Evolutionary conservation across 208 protist species (phyloP).

Genomic region (Crithidia acanthocephali): DNA sequence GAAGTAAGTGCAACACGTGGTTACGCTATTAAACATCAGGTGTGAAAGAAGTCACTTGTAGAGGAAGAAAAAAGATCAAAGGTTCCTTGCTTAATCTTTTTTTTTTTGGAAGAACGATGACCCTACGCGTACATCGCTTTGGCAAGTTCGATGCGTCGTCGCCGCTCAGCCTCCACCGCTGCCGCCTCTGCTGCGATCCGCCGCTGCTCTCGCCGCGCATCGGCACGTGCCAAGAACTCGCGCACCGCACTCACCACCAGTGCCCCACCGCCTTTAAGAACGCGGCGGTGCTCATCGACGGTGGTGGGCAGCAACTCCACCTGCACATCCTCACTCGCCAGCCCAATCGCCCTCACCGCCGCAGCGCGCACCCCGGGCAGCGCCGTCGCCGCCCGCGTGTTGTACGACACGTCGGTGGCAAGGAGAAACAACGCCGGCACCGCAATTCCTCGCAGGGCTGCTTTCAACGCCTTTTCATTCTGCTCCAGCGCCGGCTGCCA

Average conservation of each 20-base stretch:
- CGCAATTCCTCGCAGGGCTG: slow-evolving; percentile 38
- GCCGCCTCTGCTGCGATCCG: slow-evolving; percentile 29
- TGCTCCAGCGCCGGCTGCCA: slow-evolving; percentile 58
- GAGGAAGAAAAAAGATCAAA: no score
- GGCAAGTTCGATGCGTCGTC: slow-evolving; percentile 30
- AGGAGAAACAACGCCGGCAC: slow-evolving; percentile 69
- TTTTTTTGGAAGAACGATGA: no score
- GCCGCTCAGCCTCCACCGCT: slow-evolving; percentile 20
- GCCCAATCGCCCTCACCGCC: slow-evolving; percentile 35
- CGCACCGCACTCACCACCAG: slow-evolving; percentile 46
- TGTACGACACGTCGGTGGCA: slow-evolving; percentile 64
- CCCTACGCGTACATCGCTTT: slow-evolving; percentile 28
- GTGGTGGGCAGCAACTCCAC: slow-evolving; percentile 63
- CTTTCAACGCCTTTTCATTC: slow-evolving; percentile 32
- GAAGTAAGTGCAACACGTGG: background rate
- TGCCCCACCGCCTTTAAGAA: slow-evolving; percentile 51
- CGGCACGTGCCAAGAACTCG: slow-evolving; percentile 44
- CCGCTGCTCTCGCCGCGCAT: slow-evolving; percentile 28
- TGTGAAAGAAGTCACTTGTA: no score
- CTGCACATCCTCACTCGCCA: slow-evolving; percentile 40
- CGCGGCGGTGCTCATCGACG: slow-evolving; percentile 66
- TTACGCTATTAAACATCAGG: slow-evolving; percentile 7
- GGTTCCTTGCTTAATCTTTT: no score
- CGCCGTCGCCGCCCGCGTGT: slow-evolving; percentile 23
- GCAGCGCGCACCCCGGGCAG: slow-evolving; percentile 32